These are phyloP conservation scores for Harringtonia lauricola DNA, from an alignment of 2,329 filamentous ascomycete genomes.

Conservation along the genomic window DNA sequence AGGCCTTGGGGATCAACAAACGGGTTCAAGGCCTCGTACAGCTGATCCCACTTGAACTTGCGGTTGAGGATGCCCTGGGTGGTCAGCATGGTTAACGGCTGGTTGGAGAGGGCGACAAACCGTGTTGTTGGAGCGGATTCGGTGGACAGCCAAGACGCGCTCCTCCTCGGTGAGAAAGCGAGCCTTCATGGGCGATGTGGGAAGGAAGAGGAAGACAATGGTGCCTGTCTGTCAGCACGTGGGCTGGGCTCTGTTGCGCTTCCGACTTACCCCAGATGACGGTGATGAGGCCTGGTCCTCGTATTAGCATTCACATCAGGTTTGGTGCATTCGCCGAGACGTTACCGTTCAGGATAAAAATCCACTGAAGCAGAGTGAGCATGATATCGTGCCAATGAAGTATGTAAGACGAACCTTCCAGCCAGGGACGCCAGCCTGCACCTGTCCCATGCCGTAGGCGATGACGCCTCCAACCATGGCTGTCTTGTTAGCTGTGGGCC, in stretches of 20 bases:
- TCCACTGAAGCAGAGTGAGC: not conserved
- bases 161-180: conserved; percentile 22
- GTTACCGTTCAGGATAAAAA: too few species aligned
- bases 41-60: conserved; percentile 14
- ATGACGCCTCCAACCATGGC: conserved; percentile 15
- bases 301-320: too few species aligned
- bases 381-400: conserved; percentile 12
- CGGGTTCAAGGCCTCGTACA: conserved; percentile 12
- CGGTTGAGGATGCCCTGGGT: conserved; percentile 15
- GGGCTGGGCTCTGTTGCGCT: too few species aligned
- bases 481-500: too few species aligned
- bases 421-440: too few species aligned
- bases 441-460: conserved; percentile 16
- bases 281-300: conserved; percentile 8
- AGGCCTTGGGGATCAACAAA: not conserved
- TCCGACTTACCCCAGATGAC: conserved; percentile 3
- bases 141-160: conserved; percentile 26
- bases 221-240: not conserved
- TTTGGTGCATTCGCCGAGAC: too few species aligned
- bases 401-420: too few species aligned
- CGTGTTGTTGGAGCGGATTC: conserved; percentile 26
- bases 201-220: conserved; percentile 18
- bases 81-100: not conserved
- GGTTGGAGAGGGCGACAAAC: not conserved
- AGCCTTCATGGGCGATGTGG: conserved; percentile 20